Base-by-base conservation (phyloP, 495 filamentous ascomycete genomes). In the Penicillium crystallinum region DNA sequence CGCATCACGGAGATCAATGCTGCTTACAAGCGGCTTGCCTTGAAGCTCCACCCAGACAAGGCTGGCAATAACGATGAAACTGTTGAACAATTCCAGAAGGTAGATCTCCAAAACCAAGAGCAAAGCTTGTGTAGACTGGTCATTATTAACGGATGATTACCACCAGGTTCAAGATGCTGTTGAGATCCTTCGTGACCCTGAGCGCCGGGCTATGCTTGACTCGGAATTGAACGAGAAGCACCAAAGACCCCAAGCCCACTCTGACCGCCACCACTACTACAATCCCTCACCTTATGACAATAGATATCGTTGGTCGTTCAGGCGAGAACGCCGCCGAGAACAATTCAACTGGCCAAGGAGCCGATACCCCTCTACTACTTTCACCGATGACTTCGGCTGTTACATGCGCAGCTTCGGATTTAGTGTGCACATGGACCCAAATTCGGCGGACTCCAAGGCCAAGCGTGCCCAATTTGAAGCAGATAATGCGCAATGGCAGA, bases 31-130 rank as follows among this genome's bases (percentile, higher is more conserved):
- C 70, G 58, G 41, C 62, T 73, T 9, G 84, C 82, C 1, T 61
- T 86, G 43, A 79, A 76, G 50, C 68, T 65, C 57, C 83, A 86
- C 53, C 84, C 83, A 0, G 83, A 87, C 66, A 86, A 87, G 61
- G 73, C 77, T 57, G 69, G 71, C 29, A 65, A 67, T 31, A 69
- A 69, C 23, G 63, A 70, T 15, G 49, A 56, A 14, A 67, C 73
- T 5, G 54, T 52, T 12, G 67, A 76, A 36, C 66, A 77, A 21
- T 86, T 85, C 22, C 68, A 56, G 40, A 57, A 63, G 46, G 70
- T 73, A 48, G 21, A 38, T 47, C 37, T 34, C 10, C 23, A 17
- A 6, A 14, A 6, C 11, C 14, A 43, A 43, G 38, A 38, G 18
- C 11, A 17, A 5, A 36, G 12, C 14, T 5, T 29, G 9, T 6